phyloP scores from a whole-genome alignment of 1,139 yeast genomes.

The Meyerozyma elateridarum region DNA sequence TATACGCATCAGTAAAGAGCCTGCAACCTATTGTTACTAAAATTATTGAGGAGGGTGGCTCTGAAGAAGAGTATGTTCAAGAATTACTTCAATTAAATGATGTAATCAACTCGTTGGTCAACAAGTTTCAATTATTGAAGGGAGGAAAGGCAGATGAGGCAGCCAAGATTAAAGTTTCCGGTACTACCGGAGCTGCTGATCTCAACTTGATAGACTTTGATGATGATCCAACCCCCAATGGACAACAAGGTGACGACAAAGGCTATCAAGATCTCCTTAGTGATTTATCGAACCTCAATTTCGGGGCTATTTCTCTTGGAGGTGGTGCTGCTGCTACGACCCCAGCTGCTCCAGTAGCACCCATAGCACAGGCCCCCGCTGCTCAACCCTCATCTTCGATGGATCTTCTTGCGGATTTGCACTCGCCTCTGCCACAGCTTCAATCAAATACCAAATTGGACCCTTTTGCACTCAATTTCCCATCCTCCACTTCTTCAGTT shows the following conservation, averaged over 20 bases:
- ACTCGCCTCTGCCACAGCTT: slow-evolving; percentile 45
- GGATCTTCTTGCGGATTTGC: slow-evolving; percentile 44
- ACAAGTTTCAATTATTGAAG: slow-evolving; percentile 63
- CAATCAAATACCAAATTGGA: slow-evolving; percentile 44
- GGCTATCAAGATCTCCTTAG: slow-evolving; percentile 65
- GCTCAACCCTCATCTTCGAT: slow-evolving; percentile 15
- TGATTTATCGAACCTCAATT: slow-evolving; percentile 62
- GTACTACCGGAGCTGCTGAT: slow-evolving; percentile 30
- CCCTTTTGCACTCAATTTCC: slow-evolving; percentile 50
- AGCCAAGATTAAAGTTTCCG: slow-evolving; percentile 42
- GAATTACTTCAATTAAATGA: slow-evolving; percentile 72
- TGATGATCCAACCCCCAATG: slow-evolving; percentile 37
- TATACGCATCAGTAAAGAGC: slow-evolving; percentile 73
- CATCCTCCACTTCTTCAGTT: slow-evolving; percentile 29
- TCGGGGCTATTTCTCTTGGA: slow-evolving; percentile 44
- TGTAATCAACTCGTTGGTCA: slow-evolving; percentile 63
- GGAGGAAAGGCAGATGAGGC: slow-evolving; percentile 64
- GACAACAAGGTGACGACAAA: slow-evolving; percentile 36
- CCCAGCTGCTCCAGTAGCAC: slow-evolving; percentile 12
- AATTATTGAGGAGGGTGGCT: slow-evolving; percentile 73
- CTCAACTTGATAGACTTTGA: slow-evolving; percentile 75
- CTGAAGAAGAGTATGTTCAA: slow-evolving; percentile 55
- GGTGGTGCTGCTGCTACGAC: slow-evolving; percentile 12
- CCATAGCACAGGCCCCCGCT: slow-evolving; percentile 11
- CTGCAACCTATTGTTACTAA: slow-evolving; percentile 86